These are phyloP conservation scores for Arthroderma sp. DNA, from an alignment of 2,329 filamentous ascomycete genomes.

Conservation along the genomic window DNA sequence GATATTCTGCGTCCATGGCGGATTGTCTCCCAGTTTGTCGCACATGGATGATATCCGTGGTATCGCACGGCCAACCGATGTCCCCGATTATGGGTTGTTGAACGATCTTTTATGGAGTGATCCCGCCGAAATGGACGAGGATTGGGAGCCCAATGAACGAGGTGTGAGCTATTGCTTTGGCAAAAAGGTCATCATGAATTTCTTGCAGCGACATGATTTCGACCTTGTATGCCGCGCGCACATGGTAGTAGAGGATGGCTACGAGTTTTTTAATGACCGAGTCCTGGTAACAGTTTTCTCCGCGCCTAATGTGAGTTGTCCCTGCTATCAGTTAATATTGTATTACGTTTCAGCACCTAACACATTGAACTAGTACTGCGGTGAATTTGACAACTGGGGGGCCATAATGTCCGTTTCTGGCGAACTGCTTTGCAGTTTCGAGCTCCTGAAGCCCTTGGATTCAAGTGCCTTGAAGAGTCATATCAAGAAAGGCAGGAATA, in stretches of 20 bases:
- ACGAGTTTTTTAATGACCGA: constrained; percentile 95
- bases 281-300: constrained; percentile 95
- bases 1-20: constrained; percentile 95
- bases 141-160: constrained; percentile 95
- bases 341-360: constrained; percentile 14
- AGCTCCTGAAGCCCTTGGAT: constrained; percentile 89
- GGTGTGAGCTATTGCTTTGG: constrained; percentile 98
- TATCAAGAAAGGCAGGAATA: constrained; percentile 95
- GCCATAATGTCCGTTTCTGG: constrained; percentile 96
- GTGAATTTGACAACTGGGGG: constrained; percentile 98
- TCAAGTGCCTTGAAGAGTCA: constrained; percentile 94
- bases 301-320: constrained; percentile 71
- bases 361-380: constrained; percentile 62
- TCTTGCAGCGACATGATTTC: constrained; percentile 87
- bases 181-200: constrained; percentile 95
- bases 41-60: constrained; percentile 98
- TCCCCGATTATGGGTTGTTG: constrained; percentile 87
- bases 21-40: constrained; percentile 75
- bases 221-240: constrained; percentile 94
- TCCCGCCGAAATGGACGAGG: constrained; percentile 91
- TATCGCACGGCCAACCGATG: constrained; percentile 89
- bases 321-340: neutral
- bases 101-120: constrained; percentile 97
- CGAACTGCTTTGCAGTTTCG: constrained; percentile 91
- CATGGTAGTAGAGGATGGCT: constrained; percentile 98